Conservation (phyloP, 2,329 filamentous ascomycete genomes). For the Ceratocystis albifundus region DNA sequence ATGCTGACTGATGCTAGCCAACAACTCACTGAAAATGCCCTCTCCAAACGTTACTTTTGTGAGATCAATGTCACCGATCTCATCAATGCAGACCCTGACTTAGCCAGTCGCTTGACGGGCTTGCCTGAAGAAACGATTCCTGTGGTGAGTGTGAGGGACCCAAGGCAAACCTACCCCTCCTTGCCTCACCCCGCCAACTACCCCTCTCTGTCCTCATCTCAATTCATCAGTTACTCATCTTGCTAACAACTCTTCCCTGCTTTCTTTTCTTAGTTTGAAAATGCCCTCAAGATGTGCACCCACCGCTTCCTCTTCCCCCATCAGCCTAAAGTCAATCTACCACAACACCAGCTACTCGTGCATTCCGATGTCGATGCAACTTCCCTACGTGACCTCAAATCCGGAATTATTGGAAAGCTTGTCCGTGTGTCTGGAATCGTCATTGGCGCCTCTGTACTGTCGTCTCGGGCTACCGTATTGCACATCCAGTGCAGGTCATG, state of each 20-base stretch:
- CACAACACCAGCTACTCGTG: slow-evolving; percentile 86
- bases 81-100: slow-evolving; percentile 90
- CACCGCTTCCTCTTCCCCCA: slow-evolving; percentile 85
- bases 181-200: not conserved
- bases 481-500: slow-evolving; percentile 84
- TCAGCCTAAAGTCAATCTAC: slow-evolving; percentile 54
- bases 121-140: slow-evolving; percentile 90
- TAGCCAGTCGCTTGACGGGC: slow-evolving; percentile 78
- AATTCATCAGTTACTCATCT: not conserved
- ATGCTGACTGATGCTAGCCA: slow-evolving; percentile 47
- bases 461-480: slow-evolving; percentile 82
- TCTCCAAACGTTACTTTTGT: slow-evolving; percentile 89
- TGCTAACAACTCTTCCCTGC: not conserved
- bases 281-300: slow-evolving; percentile 79
- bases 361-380: slow-evolving; percentile 85
- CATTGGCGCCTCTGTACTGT: slow-evolving; percentile 91
- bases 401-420: slow-evolving; percentile 83
- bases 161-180: slow-evolving; percentile 16
- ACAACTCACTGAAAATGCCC: slow-evolving; percentile 86
- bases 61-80: slow-evolving; percentile 92
- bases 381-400: slow-evolving; percentile 87
- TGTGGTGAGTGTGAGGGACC: slow-evolving; percentile 33
- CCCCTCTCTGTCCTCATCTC: not conserved
- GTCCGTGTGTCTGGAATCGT: slow-evolving; percentile 95
- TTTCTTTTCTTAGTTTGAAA: slow-evolving; percentile 58